phyloP scores from a whole-genome alignment of 768 basidiomycete genomes.

The Ramaria sp. region DNA sequence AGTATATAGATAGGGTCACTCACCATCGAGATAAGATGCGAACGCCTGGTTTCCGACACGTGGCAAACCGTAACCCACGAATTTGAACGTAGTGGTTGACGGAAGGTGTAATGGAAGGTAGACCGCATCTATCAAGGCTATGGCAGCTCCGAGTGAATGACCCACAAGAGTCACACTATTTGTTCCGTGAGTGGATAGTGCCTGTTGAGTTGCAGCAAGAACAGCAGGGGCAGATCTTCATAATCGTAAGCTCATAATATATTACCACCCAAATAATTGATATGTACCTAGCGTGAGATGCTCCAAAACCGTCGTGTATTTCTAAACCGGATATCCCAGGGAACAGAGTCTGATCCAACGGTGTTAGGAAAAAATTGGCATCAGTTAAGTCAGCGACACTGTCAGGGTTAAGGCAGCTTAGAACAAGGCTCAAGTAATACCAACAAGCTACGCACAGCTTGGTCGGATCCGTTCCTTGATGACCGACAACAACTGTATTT shows the following conservation, averaged over 20 bases:
- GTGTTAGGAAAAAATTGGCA: conserved; percentile 21
- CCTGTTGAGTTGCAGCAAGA: conserved; percentile 28
- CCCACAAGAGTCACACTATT: conserved; percentile 35
- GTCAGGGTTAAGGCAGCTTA: background rate
- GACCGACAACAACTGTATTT: conserved; percentile 24
- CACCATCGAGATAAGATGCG: conserved; percentile 35
- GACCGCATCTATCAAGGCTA: conserved; percentile 42
- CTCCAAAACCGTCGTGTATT: conserved; percentile 34
- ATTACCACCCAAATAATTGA: background rate
- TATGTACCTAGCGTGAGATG: conserved; percentile 24
- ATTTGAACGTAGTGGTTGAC: conserved; percentile 25
- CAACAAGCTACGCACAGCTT: conserved; percentile 17
- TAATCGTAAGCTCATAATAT: background rate
- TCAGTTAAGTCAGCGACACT: conserved; percentile 32
- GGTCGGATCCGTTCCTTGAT: conserved; percentile 27
- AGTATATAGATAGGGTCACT: background rate
- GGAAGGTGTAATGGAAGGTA: conserved; percentile 43
- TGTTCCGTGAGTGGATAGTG: conserved; percentile 23
- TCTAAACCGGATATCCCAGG: conserved; percentile 29
- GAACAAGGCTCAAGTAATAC: background rate
- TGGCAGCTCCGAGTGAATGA: conserved; percentile 44
- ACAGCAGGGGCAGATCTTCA: conserved; percentile 30
- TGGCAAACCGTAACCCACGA: conserved; percentile 38
- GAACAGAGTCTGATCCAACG: conserved; percentile 29
- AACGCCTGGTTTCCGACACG: conserved; percentile 43